A percentile compares a stretch with the other conserved stretches of the same genome.
These are phyloP conservation scores for Apocynum venetum DNA, from an alignment of 257 asterid species.

Conservation along the genomic window DNA sequence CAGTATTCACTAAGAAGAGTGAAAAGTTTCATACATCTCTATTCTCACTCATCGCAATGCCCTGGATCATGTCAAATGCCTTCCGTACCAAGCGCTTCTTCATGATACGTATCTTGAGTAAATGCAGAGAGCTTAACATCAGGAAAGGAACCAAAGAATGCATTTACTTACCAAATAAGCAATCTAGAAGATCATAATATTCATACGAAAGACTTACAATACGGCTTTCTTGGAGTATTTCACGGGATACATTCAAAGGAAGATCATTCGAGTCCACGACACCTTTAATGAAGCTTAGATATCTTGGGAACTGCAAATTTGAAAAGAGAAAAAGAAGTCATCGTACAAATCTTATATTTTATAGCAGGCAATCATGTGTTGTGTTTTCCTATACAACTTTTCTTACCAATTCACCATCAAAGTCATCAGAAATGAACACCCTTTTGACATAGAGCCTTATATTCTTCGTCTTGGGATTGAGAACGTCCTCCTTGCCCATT, in stretches of 20 bases:
- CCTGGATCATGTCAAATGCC: conserved; percentile 97
- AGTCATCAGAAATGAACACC: conserved; percentile 94
- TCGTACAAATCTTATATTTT: background rate
- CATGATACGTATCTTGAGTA: conserved; percentile 83
- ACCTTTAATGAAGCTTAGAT: conserved; percentile 94
- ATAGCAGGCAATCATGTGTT: background rate
- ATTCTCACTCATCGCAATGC: conserved; percentile 82
- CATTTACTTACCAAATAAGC: background rate
- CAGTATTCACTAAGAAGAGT: background rate
- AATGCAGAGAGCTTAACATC: conserved; percentile 7
- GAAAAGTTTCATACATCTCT: conserved; percentile 46
- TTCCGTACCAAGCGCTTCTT: conserved; percentile 96
- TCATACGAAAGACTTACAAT: conserved; percentile 55
- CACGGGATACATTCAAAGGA: conserved; percentile 95
- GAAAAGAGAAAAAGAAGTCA: conserved; percentile 14
- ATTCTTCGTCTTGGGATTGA: conserved; percentile 86
- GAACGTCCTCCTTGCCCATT: conserved; percentile 72
- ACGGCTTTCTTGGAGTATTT: conserved; percentile 98
- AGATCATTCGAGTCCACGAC: conserved; percentile 98
- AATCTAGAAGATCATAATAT: background rate
- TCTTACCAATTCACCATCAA: conserved; percentile 98
- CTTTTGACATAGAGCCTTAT: conserved; percentile 90
- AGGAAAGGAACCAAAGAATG: background rate
- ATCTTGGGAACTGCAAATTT: conserved; percentile 79
- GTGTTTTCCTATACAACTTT: background rate